Evolutionary conservation across 139 green algal genomes (phyloP).

Genomic region (Desmodesmus armatus): DNA sequence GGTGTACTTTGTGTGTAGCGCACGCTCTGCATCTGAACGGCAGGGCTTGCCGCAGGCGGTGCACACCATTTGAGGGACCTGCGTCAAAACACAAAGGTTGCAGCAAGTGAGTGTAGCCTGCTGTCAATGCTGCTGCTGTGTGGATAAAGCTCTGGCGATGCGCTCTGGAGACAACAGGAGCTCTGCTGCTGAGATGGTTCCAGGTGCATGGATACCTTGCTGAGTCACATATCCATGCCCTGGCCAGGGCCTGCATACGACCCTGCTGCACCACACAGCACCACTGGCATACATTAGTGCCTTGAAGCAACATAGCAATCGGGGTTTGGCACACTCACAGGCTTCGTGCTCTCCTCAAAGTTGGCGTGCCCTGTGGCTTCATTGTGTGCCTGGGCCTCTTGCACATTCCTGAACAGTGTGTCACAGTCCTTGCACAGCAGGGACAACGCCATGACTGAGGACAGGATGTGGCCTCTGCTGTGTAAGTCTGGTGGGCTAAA

Average conservation of each 20-base stretch:
- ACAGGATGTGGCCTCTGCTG: no score
- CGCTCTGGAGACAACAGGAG: background rate
- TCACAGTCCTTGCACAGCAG: slow-evolving; percentile 59
- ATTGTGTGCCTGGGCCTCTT: slow-evolving; percentile 81
- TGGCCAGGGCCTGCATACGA: no score
- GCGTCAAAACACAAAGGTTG: no score
- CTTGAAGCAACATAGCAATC: no score
- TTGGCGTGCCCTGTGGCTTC: slow-evolving; percentile 80
- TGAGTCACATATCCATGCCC: no score
- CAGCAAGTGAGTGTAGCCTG: background rate
- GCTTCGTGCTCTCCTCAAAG: slow-evolving; percentile 86
- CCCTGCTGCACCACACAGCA: no score
- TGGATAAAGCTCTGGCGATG: background rate
- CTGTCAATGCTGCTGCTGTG: background rate
- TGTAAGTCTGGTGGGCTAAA: no score
- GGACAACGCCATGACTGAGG: slow-evolving; percentile 42
- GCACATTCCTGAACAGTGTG: slow-evolving; percentile 62
- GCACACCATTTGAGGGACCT: slow-evolving; percentile 71
- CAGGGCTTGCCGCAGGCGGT: slow-evolving; percentile 86
- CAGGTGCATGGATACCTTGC: no score
- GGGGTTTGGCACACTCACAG: slow-evolving; percentile 56
- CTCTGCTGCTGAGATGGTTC: no score
- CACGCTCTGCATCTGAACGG: slow-evolving; percentile 76
- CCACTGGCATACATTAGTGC: no score
- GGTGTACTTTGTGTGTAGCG: slow-evolving; percentile 86